Base-by-base conservation (phyloP, 2,329 filamentous ascomycete species). In the Ambrosiella xylebori region DNA sequence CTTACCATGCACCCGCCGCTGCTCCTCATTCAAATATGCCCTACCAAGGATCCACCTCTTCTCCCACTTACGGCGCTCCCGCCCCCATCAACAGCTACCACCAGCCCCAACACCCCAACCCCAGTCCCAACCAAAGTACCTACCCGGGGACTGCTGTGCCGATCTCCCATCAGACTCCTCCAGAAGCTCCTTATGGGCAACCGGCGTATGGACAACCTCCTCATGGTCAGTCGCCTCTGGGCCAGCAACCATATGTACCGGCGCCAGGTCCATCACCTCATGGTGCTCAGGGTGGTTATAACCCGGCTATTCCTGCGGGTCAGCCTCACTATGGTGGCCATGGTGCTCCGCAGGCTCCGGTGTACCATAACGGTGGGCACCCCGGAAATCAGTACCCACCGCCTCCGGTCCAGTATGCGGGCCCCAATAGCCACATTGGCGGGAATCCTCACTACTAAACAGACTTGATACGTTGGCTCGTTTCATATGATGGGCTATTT, bases 121-220 rank as follows among this genome's bases (percentile, higher is more conserved):
- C 62, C 7, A 60, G 59, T 56, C 59, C 59, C 36, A 60, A 60
- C 38, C 59, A 60, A 38, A 54, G 35, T n/a, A 36, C 59, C 36
- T 60, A 60, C 45, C 59, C 59, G 9, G 55, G 51, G 11, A 15
- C 40, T 15, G 8, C 49, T 19, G 50, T 19, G 11, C 19, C 57
- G 35, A 35, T 37, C 17, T 27, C 50, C 6, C 63, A 54, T 60
- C 63, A 36, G 60, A 51, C 66, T 64, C 57, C 64, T 56, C 47
- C 63, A 64, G 47, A 63, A 64, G 19, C 64, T 64, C 9, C 64
- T 65, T 54, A 68, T 64, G 66, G 61, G 63, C 64, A 66, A 39
- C 64, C 66, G 57, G 61, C 68, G 58, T 61, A 63, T 13, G 62
- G 58, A 62, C 63, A 64, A 27, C 41, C 55, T 40, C 62, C 64